Base-by-base conservation (phyloP, 2,329 filamentous ascomycete species). In the Fusarium heterosporum region DNA sequence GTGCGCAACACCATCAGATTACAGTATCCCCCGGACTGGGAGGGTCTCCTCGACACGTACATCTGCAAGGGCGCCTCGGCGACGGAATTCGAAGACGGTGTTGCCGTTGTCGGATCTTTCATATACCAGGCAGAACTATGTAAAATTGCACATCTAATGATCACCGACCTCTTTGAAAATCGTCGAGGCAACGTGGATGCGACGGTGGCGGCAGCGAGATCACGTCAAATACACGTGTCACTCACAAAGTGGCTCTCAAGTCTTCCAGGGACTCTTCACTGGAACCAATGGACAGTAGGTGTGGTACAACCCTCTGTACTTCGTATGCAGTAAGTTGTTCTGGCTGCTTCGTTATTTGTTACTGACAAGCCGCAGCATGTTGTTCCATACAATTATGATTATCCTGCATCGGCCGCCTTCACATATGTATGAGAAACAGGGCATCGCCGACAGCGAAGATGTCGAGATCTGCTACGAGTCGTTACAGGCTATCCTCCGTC, bases 351-450 rank as follows among this genome's bases (percentile, higher is more conserved):
- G 28, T 25, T 9, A 30, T n/a, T 38, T 39, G 9, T 34, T 46
- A 29, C 68, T 75, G 38, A 76, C 60, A 32, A 12, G 12, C 10
- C 32, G 16, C 25, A 78, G 76, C 63, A 82, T 85, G 78, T 69
- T 81, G 16, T 84, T 84, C 63, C 82, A 84, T 56, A 83, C 82
- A 1, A 78, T 79, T 46, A 83, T 84, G 81, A 84, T 84, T 19
- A 83, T 85, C 47, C 78, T 85, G 4, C 82, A 84, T 60, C 78
- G 83, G 1, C 83, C 83, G 3, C 82, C 82, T 2, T 78, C 76
- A 4, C 78, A 82, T 47, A 74, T 80, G 36, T 78, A 83, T 39
- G 74, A 77, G 56, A 79, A 79, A 34, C 75, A 76, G 2, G 78
- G 74, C 2, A 76, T 81, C 13, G 73, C 76, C 4, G 75, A 76